Conservation (phyloP, 345 rosid species). For the Linum tenue region DNA sequence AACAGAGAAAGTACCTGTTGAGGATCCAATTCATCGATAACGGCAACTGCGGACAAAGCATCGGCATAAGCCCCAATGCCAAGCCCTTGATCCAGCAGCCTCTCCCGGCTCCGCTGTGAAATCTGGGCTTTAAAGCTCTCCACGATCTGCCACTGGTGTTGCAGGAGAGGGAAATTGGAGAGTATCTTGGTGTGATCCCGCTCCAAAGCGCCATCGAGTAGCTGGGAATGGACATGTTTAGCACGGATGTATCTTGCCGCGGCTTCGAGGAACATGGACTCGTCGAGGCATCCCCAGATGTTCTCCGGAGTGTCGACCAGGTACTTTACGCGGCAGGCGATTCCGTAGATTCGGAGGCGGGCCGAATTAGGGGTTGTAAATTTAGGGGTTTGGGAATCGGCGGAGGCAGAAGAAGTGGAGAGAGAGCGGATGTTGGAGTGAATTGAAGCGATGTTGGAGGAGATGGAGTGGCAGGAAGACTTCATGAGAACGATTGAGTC, state of each 20-base stretch:
- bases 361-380: constrained; percentile 23
- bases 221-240: constrained; percentile 58
- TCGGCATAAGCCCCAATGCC: constrained; percentile 60
- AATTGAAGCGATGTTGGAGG: constrained; percentile 53
- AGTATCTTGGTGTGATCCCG: constrained; percentile 43
- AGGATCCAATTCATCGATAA: constrained; percentile 78
- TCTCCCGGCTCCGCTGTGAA: constrained; percentile 82
- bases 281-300: constrained; percentile 92
- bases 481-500: constrained; percentile 87
- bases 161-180: constrained; percentile 73
- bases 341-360: constrained; percentile 47
- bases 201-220: constrained; percentile 18
- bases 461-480: constrained; percentile 65
- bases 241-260: constrained; percentile 76
- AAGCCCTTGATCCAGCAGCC: constrained; percentile 64
- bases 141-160: constrained; percentile 96
- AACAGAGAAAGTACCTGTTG: constrained; percentile 54
- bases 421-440: constrained; percentile 52
- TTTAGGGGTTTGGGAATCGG: constrained; percentile 40
- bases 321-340: constrained; percentile 85
- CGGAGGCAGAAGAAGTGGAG: constrained; percentile 40
- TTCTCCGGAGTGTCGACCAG: constrained; percentile 90
- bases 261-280: constrained; percentile 79
- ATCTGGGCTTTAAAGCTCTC: constrained; percentile 93
- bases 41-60: constrained; percentile 76